Evolutionary conservation across 1,284 basidiomycete genomes (phyloP), one percentile per base, ranked within the genome.

Genomic region (Inonotus hispidus): DNA sequence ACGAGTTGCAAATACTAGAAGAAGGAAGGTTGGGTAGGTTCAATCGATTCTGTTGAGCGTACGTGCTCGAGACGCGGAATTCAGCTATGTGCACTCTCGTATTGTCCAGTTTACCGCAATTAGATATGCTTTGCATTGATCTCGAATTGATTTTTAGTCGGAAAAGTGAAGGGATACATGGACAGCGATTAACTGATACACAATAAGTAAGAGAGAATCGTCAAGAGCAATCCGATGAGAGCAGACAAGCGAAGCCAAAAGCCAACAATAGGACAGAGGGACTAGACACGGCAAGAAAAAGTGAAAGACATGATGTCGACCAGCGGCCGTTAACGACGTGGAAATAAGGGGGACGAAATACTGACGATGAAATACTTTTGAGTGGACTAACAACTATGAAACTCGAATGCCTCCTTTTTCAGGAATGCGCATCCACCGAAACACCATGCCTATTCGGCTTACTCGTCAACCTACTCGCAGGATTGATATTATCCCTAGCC

Each of bases 401-500:
- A 32, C 32, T 32, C 32, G 32, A 32, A 8, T 32, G 3, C 32
- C 32, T 32, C 32, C 8, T 43, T 43, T 43, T 43, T 21, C 1
- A 43, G 11, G 41, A 43, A 43, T 16, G 19, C 6, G 16, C 49
- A 38, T 49, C 27, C 4, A 25, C 11, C 25, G 13, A 35, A 8
- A 35, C 6, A 6, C 56, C 46, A 25, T 58, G 45, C 13, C 35
- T 19, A 21, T 43, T 41, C 38, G 54, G 3, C 64, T 52, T 52
- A 27, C 66, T 53, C 66, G 69, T 52, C 70, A 72, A 63, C 61
- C 67, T 32, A 68, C 53, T 45, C 8, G 50, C 45, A 14, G 41
- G 19, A 39, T 56, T 62, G 27, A 53, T 32, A 32, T 8, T 8
- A 3, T 32, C 32, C 8, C 32, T 8, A 32, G 32, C 50, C 47